Conservation (phyloP, 2,329 filamentous ascomycete genomes). For the Alternaria brassicae region DNA sequence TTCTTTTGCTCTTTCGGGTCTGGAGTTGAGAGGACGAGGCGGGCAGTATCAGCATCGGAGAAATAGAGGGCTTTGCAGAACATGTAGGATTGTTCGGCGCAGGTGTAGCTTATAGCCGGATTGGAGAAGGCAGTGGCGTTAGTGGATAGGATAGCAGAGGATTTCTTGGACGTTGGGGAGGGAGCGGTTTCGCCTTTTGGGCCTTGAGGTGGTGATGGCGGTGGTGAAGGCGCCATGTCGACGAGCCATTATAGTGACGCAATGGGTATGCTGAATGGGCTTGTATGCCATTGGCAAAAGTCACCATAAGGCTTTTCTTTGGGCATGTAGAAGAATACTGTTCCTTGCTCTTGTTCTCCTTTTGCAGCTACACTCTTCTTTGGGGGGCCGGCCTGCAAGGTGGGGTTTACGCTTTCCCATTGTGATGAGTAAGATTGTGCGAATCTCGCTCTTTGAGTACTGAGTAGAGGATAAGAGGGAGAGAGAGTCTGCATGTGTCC, state of each 20-base stretch:
- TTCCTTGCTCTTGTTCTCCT: not conserved
- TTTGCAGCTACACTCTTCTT: not conserved
- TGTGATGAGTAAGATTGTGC: too few relatives aligned
- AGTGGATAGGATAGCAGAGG: not conserved
- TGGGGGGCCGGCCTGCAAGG: not conserved
- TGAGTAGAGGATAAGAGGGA: too few relatives aligned
- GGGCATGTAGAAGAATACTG: constrained; percentile 29
- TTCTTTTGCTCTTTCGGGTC: not conserved
- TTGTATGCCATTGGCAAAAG: constrained; percentile 63
- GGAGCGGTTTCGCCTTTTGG: too few relatives aligned
- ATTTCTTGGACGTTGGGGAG: not conserved
- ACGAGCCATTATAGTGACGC: constrained; percentile 14
- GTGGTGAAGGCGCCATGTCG: not conserved
- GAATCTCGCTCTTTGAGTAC: not conserved
- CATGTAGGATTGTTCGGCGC: constrained; percentile 29
- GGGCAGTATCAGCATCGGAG: constrained; percentile 9
- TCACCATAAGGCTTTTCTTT: constrained; percentile 54
- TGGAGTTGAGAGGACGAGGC: not conserved
- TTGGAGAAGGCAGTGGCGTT: not conserved
- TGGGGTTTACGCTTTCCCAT: not conserved
- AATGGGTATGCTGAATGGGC: constrained; percentile 53
- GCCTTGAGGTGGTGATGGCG: not conserved
- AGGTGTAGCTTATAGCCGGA: constrained; percentile 14
- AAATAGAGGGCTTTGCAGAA: constrained; percentile 28
- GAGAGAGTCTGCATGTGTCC: not conserved